These are phyloP conservation scores for Persicaria tinctoria DNA, from an alignment of 148 eudicot genomes.

Conservation along the genomic window DNA sequence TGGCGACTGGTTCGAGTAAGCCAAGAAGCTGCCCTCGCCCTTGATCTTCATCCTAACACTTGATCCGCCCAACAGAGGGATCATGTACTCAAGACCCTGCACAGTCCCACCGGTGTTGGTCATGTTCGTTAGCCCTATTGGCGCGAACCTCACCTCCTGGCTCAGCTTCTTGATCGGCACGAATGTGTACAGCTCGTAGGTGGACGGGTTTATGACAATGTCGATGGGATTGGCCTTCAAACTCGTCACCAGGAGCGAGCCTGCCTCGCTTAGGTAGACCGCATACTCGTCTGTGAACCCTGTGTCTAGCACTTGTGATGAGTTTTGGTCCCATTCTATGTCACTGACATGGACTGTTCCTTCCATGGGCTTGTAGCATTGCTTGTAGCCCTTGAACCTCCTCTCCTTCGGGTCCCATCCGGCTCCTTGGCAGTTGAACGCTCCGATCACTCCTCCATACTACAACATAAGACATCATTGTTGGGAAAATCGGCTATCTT, in stretches of 20 bases:
- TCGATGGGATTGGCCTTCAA: conserved; percentile 23
- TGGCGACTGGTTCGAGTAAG: conserved; percentile 44
- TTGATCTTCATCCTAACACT: conserved; percentile 40
- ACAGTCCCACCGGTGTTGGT: conserved; percentile 55
- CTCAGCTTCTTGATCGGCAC: conserved; percentile 39
- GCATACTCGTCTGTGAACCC: conserved; percentile 43
- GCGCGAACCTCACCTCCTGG: conserved; percentile 30
- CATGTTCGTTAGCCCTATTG: conserved; percentile 58
- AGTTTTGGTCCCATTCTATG: conserved; percentile 55
- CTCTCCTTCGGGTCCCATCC: conserved; percentile 56
- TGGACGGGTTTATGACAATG: conserved; percentile 30
- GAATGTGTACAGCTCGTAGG: conserved; percentile 51
- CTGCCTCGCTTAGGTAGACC: conserved; percentile 42
- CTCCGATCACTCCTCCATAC: conserved; percentile 63
- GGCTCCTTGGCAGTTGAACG: conserved; percentile 69
- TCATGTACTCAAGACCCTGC: conserved; percentile 27
- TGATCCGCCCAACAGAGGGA: neutral
- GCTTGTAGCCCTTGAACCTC: conserved; percentile 44
- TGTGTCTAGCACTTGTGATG: conserved; percentile 16
- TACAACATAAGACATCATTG: conserved; percentile 3
- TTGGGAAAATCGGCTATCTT: neutral
- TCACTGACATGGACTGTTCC: conserved; percentile 36
- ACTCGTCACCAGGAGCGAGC: conserved; percentile 22
- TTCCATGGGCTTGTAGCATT: conserved; percentile 48
- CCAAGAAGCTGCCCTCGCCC: conserved; percentile 51